Base-by-base conservation (phyloP, 805 yeast species). In the Pichia gijzeniarum region DNA sequence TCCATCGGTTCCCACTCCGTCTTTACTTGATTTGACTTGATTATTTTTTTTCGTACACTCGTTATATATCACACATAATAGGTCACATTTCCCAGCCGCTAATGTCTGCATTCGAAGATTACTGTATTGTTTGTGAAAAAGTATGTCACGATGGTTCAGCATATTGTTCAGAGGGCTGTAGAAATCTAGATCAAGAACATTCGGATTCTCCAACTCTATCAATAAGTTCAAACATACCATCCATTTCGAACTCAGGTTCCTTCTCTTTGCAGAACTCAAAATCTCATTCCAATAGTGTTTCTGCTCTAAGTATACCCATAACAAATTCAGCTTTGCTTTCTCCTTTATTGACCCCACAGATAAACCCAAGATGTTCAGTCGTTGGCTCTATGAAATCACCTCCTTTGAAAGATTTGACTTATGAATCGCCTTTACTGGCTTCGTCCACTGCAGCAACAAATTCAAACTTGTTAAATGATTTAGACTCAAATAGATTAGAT, bases 71-170 rank as follows among this genome's bases (percentile, higher is more conserved):
- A 25, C 6, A 25, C 10, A 25, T 25, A 25, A 6, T 25, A 25
- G 6, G 10, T 25, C 28, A 25, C 10, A 25, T 25, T 25, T 7
- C 28, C 28, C n/a, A n/a, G n/a, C n/a, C n/a, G n/a, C n/a, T n/a
- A n/a, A 71, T 72, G 75, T 64, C 76, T 35, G 68, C 69, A 7
- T 64, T 64, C 49, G 60, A 64, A 51, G 69, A 64, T 42, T 64
- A 59, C 53, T 64, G 69, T 47, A 48, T 64, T 27, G 63, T 64
- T 19, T 64, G 69, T 52, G 69, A 64, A 43, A 58, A 61, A 48
- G 51, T 61, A 27, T 62, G 67, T 40, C 39, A 58, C 4, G 48
- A 59, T 4, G 59, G 60, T 44, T 53, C 61, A 4, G 64, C 61
- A 17, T 64, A 64, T 51, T 64, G 69, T 45, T 64, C 64, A 6